Evolutionary conservation across 495 filamentous ascomycete genomes (phyloP).

Genomic region (Penicillium verhagenii): DNA sequence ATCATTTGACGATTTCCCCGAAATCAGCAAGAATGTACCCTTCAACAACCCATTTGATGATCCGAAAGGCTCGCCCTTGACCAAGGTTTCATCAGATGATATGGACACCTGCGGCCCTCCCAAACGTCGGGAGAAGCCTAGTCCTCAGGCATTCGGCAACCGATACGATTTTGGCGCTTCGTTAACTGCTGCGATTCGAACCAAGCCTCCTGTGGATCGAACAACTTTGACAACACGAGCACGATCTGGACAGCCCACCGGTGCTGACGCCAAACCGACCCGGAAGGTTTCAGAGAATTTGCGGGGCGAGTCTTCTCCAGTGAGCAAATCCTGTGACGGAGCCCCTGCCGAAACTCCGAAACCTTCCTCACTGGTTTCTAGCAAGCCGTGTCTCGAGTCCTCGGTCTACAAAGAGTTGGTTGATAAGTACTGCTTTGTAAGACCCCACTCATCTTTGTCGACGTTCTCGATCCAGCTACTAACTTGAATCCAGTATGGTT

Average conservation of each 20-base stretch:
- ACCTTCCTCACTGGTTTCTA: constrained; percentile 50
- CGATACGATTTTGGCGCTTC: constrained; percentile 94
- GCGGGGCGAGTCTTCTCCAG: constrained; percentile 16
- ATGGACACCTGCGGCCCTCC: constrained; percentile 43
- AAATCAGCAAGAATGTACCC: constrained; percentile 53
- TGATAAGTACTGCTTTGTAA: constrained; percentile 98
- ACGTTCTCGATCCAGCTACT: constrained; percentile 8
- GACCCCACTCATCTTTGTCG: constrained; percentile 46
- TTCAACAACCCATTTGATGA: constrained; percentile 57
- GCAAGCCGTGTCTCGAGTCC: constrained; percentile 72
- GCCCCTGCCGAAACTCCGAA: constrained; percentile 28
- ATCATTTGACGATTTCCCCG: constrained; percentile 68
- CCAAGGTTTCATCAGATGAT: constrained; percentile 29
- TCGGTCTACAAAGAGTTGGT: constrained; percentile 90
- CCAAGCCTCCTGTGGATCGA: constrained; percentile 52
- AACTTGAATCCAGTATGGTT: constrained; percentile 45
- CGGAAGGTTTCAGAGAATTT: constrained; percentile 12
- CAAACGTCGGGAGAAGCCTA: constrained; percentile 55
- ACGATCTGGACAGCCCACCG: constrained; percentile 23
- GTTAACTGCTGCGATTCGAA: constrained; percentile 75
- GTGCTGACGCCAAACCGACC: constrained; percentile 6
- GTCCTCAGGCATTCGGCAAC: constrained; percentile 78
- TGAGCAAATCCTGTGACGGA: constrained; percentile 19
- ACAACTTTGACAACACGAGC: constrained; percentile 43
- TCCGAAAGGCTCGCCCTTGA: constrained; percentile 50